A percentile compares a stretch with the other conserved stretches of the same genome.
Evolutionary conservation across 1,139 yeast species (phyloP).

Genomic region (Geotrichum restrictum): DNA sequence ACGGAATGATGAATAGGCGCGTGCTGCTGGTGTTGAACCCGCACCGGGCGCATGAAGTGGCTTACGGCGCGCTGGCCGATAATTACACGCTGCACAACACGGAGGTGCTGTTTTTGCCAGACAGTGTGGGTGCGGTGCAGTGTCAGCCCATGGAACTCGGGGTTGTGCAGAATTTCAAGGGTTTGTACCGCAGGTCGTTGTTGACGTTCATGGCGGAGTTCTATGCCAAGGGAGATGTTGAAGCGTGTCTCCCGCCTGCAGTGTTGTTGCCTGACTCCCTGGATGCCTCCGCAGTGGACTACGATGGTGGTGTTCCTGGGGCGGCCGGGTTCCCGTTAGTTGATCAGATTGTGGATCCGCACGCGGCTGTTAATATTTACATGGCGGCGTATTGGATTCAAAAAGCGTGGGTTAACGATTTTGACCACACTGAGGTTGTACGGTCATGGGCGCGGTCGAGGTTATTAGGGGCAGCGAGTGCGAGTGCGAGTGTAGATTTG

Average conservation of each 20-base stretch:
- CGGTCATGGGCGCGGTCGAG: constrained; percentile 19
- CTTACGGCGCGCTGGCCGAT: constrained; percentile 11
- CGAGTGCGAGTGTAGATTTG: background rate
- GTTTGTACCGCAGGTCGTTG: constrained; percentile 14
- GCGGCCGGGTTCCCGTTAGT: background rate
- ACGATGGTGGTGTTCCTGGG: no score
- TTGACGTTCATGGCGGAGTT: constrained; percentile 14
- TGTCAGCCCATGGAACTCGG: constrained; percentile 19
- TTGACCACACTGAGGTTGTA: background rate
- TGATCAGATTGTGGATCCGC: constrained; percentile 14
- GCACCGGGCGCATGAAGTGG: constrained; percentile 19
- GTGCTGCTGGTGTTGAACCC: constrained; percentile 20
- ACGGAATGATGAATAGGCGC: constrained; percentile 15
- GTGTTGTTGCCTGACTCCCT: background rate
- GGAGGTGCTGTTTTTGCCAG: constrained; percentile 16
- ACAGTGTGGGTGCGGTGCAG: constrained; percentile 1
- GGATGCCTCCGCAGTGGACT: background rate
- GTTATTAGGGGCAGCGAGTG: constrained; percentile 4
- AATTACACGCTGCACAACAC: constrained; percentile 10
- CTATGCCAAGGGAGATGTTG: constrained; percentile 9
- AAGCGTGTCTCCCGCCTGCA: constrained; percentile 5
- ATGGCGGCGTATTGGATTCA: constrained; percentile 19
- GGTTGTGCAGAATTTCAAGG: constrained; percentile 18
- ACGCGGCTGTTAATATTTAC: constrained; percentile 12
- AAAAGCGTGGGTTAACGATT: constrained; percentile 16